phyloP scores from a whole-genome alignment of 371 early-diverging fungal genomes.

The Zopfochytrium polystomum region DNA sequence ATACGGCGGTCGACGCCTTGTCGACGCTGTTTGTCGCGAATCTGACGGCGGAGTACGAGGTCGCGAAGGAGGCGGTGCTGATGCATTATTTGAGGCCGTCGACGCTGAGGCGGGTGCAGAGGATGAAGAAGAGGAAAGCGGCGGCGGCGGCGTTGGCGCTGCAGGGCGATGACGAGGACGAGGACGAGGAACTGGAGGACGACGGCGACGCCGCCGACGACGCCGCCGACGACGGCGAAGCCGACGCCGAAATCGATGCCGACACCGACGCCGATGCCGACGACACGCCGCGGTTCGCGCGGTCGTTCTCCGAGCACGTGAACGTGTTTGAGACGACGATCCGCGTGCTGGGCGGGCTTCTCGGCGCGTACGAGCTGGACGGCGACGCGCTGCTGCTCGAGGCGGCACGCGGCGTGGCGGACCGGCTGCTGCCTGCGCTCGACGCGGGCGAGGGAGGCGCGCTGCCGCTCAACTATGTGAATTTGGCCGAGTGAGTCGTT shows the following conservation, averaged over 20 bases:
- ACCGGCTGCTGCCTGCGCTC: constrained; percentile 57
- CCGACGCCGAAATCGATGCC: no score
- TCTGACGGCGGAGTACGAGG: constrained; percentile 66
- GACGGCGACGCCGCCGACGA: no score
- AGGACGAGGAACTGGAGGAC: no score
- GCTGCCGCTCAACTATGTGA: constrained; percentile 4
- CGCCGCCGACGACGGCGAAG: no score
- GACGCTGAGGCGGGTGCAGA: constrained; percentile 19
- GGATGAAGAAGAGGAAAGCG: no score
- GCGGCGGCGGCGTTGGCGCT: no score
- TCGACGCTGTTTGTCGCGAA: constrained; percentile 85
- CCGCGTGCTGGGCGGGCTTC: constrained; percentile 48
- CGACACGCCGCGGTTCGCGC: no score
- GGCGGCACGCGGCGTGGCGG: constrained; percentile 68
- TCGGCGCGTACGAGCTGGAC: constrained; percentile 79
- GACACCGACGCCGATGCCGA: no score
- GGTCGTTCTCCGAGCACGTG: constrained; percentile 48
- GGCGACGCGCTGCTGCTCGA: constrained; percentile 58
- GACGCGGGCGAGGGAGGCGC: constrained; percentile 59
- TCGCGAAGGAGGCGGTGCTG: constrained; percentile 66
- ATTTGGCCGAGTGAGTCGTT: neutral
- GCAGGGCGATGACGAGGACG: no score
- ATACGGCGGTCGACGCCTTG: constrained; percentile 81
- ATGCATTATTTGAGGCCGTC: constrained; percentile 36
- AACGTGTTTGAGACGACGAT: no score